Evolutionary conservation across 108 stramenopile genomes (phyloP).

Genomic region (Conticribra guillardii): DNA sequence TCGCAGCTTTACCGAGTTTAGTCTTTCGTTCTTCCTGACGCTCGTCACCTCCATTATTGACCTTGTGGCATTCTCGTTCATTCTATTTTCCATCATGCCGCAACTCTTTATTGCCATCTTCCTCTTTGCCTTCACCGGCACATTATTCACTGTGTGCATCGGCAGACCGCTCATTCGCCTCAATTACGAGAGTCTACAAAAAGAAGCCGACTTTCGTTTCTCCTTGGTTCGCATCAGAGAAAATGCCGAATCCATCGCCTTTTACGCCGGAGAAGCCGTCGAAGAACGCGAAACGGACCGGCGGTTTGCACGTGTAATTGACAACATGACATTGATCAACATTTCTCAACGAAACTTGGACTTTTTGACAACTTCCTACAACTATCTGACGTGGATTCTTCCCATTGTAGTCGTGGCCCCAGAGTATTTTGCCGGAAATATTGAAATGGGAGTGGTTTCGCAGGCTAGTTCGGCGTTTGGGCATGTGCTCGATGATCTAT

Average conservation of each 20-base stretch:
- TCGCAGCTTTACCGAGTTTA: conserved; percentile 64
- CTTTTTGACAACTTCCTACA: conserved; percentile 73
- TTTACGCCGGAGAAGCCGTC: conserved; percentile 67
- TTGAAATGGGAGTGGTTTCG: conserved; percentile 61
- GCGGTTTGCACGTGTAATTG: conserved; percentile 57
- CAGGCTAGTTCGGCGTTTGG: conserved; percentile 69
- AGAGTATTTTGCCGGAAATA: conserved; percentile 67
- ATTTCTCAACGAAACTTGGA: conserved; percentile 67
- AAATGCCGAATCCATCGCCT: conserved; percentile 82
- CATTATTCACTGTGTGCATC: conserved; percentile 45
- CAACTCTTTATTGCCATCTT: conserved; percentile 68
- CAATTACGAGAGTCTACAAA: conserved; percentile 64
- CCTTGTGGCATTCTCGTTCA: conserved; percentile 65
- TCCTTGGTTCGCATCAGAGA: conserved; percentile 74
- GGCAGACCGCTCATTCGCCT: conserved; percentile 57
- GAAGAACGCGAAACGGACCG: conserved; percentile 58
- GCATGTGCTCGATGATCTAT: conserved; percentile 89
- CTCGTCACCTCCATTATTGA: conserved; percentile 71
- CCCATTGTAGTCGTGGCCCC: conserved; percentile 76
- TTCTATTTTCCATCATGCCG: conserved; percentile 69
- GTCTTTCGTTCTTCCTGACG: conserved; percentile 69
- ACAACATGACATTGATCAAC: conserved; percentile 63
- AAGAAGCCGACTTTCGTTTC: conserved; percentile 79
- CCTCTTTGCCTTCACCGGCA: conserved; percentile 61
- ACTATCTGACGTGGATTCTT: conserved; percentile 64